Base-by-base conservation (phyloP, 1,284 basidiomycete genomes). In the Cutaneotrichosporon sp. region DNA sequence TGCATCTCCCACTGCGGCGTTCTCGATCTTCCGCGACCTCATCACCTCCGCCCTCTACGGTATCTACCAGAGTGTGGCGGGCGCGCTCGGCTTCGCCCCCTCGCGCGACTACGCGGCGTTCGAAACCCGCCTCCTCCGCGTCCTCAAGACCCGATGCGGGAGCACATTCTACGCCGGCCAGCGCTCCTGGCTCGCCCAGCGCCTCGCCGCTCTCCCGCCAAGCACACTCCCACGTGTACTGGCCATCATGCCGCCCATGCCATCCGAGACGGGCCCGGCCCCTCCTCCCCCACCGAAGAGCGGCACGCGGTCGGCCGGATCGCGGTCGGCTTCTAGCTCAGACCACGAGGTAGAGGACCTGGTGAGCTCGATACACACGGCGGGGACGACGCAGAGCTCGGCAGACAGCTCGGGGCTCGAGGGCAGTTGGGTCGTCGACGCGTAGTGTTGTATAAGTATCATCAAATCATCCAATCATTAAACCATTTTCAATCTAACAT, bases 311-410 rank as follows among this genome's bases (percentile, higher is more conserved):
- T 46, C 49, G 5, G 36, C 64, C 3, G 42, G 62, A 8, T 60
- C 73, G 6, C 63, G 68, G 18, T 69, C 68, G 18, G 66, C 69
- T 4, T 61, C 63, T 31, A 72, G 70, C 62, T 72, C 70, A 32
- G 76, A 77, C 58, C 73, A 77, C 59, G 76, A 78, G 55, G 70
- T 65, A 7, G 77, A 76, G 55, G 77, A 79, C 56, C 61, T 79
- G 36, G 67, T 66, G 14, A 73, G 71, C 62, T 77, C 75, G 31
- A 70, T 77, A 32, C 76, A 77, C 65, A 76, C 76, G 0, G 57
- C 64, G 7, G 72, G 69, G 26, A 72, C 72, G 2, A 73, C 65
- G 51, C 58, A 62, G 60, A 61, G 61, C 58, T 66, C 64, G 47
- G 67, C 67, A 7, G 63, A 63, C 56, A 69, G 63, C 53, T 66